These are phyloP conservation scores for Phaffomyces thermotolerans DNA, from an alignment of 805 yeast species.

Conservation along the genomic window DNA sequence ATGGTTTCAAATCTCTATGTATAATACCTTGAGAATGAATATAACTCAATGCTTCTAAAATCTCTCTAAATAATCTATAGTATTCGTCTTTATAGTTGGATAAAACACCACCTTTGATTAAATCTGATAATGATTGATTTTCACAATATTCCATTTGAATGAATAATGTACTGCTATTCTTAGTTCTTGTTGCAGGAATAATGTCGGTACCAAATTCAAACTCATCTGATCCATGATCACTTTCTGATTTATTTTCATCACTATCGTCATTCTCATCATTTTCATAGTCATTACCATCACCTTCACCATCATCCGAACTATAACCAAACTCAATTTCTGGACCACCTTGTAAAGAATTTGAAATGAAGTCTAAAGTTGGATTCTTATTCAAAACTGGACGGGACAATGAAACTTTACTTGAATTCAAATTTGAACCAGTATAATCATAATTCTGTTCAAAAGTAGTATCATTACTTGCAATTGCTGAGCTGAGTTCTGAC, in stretches of 20 bases:
- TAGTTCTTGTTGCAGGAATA: slow-evolving; percentile 8
- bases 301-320: slow-evolving; percentile 17
- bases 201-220: too few species aligned
- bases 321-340: slow-evolving; percentile 52
- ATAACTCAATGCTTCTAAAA: slow-evolving; percentile 82
- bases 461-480: not conserved
- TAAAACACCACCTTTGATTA: slow-evolving; percentile 69
- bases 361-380: slow-evolving; percentile 56
- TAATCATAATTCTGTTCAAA: slow-evolving; percentile 3
- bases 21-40: slow-evolving; percentile 92
- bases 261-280: slow-evolving; percentile 1
- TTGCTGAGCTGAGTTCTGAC: slow-evolving; percentile 22
- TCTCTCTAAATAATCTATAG: slow-evolving; percentile 85
- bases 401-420: slow-evolving; percentile 3
- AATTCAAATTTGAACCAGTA: slow-evolving; percentile 4
- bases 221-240: too few species aligned
- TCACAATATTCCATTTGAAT: slow-evolving; percentile 99
- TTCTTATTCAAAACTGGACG: slow-evolving; percentile 25
- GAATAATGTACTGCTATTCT: slow-evolving; percentile 62
- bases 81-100: slow-evolving; percentile 68
- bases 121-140: slow-evolving; percentile 78
- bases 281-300: slow-evolving; percentile 16
- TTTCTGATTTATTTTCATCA: too few species aligned
- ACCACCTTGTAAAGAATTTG: slow-evolving; percentile 46
- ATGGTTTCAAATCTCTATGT: slow-evolving; percentile 92